Conservation (phyloP, 2,329 filamentous ascomycete species). For the Monilinia fructigena region DNA sequence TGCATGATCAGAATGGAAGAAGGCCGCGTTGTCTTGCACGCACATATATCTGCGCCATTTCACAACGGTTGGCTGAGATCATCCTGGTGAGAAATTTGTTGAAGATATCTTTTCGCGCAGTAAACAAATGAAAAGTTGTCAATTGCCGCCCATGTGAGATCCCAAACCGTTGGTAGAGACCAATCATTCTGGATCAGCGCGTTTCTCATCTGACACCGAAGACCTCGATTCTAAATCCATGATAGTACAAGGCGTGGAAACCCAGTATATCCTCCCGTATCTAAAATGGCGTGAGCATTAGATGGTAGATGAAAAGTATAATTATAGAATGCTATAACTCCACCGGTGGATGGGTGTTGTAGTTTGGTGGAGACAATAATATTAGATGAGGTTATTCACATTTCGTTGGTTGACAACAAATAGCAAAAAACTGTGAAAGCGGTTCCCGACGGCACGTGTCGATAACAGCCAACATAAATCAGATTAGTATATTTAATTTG, state of each 20-base stretch:
- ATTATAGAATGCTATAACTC: not conserved
- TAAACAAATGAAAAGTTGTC: constrained; percentile 1
- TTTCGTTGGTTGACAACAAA: not conserved
- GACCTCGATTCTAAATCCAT: not conserved
- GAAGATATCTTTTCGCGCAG: not conserved
- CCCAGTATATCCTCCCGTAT: not conserved
- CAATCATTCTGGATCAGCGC: constrained; percentile 2
- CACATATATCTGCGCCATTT: not conserved
- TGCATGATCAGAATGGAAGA: too few species aligned
- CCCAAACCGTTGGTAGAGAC: not conserved
- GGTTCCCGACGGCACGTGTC: not conserved
- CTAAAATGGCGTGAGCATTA: not conserved
- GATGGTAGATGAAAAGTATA: not conserved
- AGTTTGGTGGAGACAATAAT: not conserved
- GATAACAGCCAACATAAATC: not conserved
- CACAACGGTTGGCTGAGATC: constrained; percentile 1
- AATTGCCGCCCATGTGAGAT: not conserved
- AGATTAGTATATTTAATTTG: not conserved
- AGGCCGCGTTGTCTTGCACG: not conserved
- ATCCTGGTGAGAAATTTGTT: not conserved
- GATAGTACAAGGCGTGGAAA: not conserved
- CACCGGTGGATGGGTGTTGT: not conserved
- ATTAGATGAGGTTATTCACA: constrained; percentile 12
- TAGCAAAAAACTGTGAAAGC: too few species aligned
- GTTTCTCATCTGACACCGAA: not conserved